Conservation (phyloP, 2,329 filamentous ascomycete genomes). For the Ophiostoma angusticollis region DNA sequence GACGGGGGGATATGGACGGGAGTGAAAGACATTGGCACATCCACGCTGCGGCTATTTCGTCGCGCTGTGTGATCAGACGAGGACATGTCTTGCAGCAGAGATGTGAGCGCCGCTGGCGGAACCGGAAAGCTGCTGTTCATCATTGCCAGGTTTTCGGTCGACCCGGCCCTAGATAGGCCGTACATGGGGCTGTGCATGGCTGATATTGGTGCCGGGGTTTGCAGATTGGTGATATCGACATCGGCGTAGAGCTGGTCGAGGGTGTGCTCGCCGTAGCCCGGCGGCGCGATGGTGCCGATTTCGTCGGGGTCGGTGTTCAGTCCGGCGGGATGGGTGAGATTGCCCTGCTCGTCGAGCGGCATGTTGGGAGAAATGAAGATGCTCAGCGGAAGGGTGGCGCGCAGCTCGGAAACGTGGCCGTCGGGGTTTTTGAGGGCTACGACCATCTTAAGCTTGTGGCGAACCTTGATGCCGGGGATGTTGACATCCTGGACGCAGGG, state of each 20-base stretch:
- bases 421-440: conserved; percentile 90
- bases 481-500: conserved; percentile 84
- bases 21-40: conserved; percentile 30
- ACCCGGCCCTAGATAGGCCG: conserved; percentile 58
- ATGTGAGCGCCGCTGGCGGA: conserved; percentile 45
- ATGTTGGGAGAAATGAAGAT: conserved; percentile 94
- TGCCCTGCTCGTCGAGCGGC: conserved; percentile 76
- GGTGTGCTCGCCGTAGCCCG: conserved; percentile 79
- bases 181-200: conserved; percentile 73
- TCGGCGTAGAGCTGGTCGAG: conserved; percentile 86
- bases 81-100: conserved; percentile 57
- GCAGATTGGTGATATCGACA: conserved; percentile 67
- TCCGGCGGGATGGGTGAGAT: conserved; percentile 49
- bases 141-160: conserved; percentile 63
- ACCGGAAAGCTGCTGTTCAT: conserved; percentile 34
- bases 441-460: conserved; percentile 84
- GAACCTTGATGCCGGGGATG: conserved; percentile 76
- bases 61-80: conserved; percentile 22
- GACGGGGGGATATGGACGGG: conserved; percentile 20
- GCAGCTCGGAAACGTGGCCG: conserved; percentile 84
- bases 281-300: conserved; percentile 62
- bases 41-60: conserved; percentile 30
- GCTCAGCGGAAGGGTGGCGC: conserved; percentile 79
- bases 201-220: conserved; percentile 58
- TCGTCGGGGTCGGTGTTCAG: conserved; percentile 37